Conservation (phyloP, 1,284 basidiomycete species). For the Irpex lacteus region DNA sequence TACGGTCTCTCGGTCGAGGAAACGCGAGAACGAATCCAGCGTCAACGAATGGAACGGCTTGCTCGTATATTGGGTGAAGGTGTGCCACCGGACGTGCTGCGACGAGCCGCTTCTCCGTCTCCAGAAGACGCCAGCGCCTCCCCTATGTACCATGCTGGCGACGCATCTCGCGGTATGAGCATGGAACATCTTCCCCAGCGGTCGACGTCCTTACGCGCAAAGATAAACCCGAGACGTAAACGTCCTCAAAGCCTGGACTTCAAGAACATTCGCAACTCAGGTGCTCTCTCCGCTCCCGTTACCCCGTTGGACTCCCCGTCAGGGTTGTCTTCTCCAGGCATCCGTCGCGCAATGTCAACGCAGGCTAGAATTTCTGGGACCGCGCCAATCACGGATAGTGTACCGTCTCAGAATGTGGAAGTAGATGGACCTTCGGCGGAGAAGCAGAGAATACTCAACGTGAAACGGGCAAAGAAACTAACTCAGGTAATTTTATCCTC, state of each 20-base stretch:
- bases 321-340: slow-evolving; percentile 2
- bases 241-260: slow-evolving; percentile 9
- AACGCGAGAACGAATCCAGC: slow-evolving; percentile 26
- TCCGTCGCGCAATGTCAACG: neutral
- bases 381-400: neutral
- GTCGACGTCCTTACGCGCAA: slow-evolving; percentile 19
- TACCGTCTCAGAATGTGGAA: neutral
- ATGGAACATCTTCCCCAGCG: slow-evolving; percentile 14
- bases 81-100: slow-evolving; percentile 36
- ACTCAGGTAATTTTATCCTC: slow-evolving; percentile 35
- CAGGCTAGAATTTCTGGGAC: neutral
- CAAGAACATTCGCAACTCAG: slow-evolving; percentile 12
- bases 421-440: slow-evolving; percentile 24
- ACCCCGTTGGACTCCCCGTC: slow-evolving; percentile 1
- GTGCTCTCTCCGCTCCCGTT: neutral
- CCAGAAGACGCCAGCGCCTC: slow-evolving; percentile 13
- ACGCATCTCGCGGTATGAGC: slow-evolving; percentile 2
- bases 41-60: slow-evolving; percentile 38
- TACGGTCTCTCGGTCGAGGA: slow-evolving; percentile 14
- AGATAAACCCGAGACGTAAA: neutral
- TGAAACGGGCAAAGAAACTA: slow-evolving; percentile 47
- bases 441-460: slow-evolving; percentile 35
- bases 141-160: neutral
- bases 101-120: slow-evolving; percentile 23
- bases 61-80: slow-evolving; percentile 38